Evolutionary conservation across 2,329 filamentous ascomycete species (phyloP), one percentile per base, ranked within the genome.

Genomic region (Ophiostoma quercus): DNA sequence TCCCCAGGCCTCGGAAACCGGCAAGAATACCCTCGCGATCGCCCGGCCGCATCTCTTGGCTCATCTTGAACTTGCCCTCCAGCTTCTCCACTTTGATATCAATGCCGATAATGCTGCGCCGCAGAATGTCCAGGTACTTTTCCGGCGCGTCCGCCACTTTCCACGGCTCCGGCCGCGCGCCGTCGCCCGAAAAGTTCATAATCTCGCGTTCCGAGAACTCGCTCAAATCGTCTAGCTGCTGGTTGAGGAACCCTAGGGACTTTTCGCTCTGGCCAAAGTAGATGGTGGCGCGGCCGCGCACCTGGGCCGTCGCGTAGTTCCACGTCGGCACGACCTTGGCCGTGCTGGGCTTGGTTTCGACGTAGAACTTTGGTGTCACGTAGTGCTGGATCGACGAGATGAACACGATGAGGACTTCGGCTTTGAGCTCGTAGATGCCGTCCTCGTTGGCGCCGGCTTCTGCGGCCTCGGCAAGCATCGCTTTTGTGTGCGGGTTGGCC

Each of bases 261-360:
- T 22, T 25, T 76, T 80, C 6, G 82, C 74, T 70, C 9, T 25
- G 29, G n/a, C 90, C 84, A 70, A 79, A 83, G 72, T 83, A 85
- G 3, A 90, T 77, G 0, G 72, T 84, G 0, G 85, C 84, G 1
- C 77, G 81, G 1, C 88, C 88, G 73, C 90, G 90, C 0, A 81
- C 86, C 77, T 91, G 87, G 0, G 83, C 88, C 0, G 88, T 87
- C 0, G 86, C 81, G 74, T 91, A 91, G 76, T 91, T 88, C 89
- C 88, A 91, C 0, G 88, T 91, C 0, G 88, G 88, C 5, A 89
- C 88, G 0, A 90, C 88, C 73, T 91, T 91, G 12, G 83, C 88
- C 0, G 84, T 87, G 0, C 74, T 76, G 0, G 87, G 88, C 75
- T 90, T 91, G 0, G 88, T 90, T 73, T 87, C 82, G 12, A 79